Evolutionary conservation across 768 basidiomycete species (phyloP).

Genomic region (Suillus spraguei): DNA sequence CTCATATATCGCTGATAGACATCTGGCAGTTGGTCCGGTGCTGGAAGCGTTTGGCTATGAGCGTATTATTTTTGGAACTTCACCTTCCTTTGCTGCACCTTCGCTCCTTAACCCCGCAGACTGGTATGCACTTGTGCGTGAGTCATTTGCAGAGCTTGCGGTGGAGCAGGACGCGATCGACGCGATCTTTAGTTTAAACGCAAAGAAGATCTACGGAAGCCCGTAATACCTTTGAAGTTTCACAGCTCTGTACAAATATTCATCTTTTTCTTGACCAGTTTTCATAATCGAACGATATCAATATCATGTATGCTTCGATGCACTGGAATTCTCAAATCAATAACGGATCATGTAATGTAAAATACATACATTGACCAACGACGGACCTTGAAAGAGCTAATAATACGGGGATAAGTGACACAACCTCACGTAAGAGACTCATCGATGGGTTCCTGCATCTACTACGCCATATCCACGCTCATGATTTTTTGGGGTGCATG

Average conservation of each 20-base stretch:
- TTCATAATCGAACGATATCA: neutral
- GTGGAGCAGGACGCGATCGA: conserved; percentile 79
- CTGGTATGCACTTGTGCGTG: conserved; percentile 84
- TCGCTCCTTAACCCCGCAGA: conserved; percentile 55
- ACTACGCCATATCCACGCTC: too few relatives aligned
- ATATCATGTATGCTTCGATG: neutral
- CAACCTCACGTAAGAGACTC: neutral
- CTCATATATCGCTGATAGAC: conserved; percentile 6
- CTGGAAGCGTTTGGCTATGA: conserved; percentile 85
- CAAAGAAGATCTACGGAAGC: conserved; percentile 42
- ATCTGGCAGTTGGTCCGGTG: conserved; percentile 67
- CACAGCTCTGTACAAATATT: neutral
- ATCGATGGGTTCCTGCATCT: too few relatives aligned
- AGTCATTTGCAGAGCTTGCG: conserved; percentile 77
- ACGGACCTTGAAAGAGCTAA: neutral
- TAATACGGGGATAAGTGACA: neutral
- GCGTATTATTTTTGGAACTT: conserved; percentile 82
- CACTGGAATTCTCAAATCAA: neutral
- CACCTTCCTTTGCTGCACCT: conserved; percentile 56
- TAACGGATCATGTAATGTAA: neutral
- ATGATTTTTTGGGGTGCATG: too few relatives aligned
- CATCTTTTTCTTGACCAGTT: neutral
- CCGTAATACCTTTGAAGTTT: conserved; percentile 15
- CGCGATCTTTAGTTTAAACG: conserved; percentile 66
- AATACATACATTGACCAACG: neutral